phyloP scores from a whole-genome alignment of 805 yeast species.

The Spathaspora arborariae region DNA sequence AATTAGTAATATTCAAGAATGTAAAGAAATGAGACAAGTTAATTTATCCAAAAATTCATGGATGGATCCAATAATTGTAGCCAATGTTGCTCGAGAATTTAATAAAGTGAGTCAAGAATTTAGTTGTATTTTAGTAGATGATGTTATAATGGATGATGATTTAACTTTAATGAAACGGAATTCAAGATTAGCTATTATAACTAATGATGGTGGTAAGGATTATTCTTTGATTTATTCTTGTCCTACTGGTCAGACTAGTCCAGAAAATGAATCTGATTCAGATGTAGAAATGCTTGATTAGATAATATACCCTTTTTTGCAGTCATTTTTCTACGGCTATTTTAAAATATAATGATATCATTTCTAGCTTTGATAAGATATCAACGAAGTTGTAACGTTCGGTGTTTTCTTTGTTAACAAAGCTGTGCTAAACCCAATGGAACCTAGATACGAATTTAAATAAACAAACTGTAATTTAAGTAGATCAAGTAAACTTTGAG shows the following conservation, averaged over 20 bases:
- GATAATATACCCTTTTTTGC: not conserved
- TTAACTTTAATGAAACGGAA: not conserved
- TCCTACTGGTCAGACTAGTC: not conserved
- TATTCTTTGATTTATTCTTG: conserved; percentile 4
- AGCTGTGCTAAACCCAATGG: too few relatives aligned
- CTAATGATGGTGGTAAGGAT: not conserved
- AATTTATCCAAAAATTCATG: not conserved
- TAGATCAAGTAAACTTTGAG: too few relatives aligned
- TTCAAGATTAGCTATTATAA: not conserved
- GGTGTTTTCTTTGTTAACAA: too few relatives aligned
- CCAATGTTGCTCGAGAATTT: not conserved
- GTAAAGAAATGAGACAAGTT: not conserved
- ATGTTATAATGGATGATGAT: conserved; percentile 1
- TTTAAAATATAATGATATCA: too few relatives aligned
- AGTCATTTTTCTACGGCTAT: not conserved
- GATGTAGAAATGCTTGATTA: not conserved
- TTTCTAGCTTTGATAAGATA: too few relatives aligned
- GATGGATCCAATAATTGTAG: not conserved
- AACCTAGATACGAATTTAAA: too few relatives aligned
- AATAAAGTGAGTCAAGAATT: not conserved
- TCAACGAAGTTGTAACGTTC: too few relatives aligned
- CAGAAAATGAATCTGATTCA: not conserved
- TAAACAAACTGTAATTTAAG: too few relatives aligned
- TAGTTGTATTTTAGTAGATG: not conserved
- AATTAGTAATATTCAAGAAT: not conserved